Evolutionary conservation across 2,329 filamentous ascomycete genomes (phyloP).

Genomic region (Periglandula ipomoeae): DNA sequence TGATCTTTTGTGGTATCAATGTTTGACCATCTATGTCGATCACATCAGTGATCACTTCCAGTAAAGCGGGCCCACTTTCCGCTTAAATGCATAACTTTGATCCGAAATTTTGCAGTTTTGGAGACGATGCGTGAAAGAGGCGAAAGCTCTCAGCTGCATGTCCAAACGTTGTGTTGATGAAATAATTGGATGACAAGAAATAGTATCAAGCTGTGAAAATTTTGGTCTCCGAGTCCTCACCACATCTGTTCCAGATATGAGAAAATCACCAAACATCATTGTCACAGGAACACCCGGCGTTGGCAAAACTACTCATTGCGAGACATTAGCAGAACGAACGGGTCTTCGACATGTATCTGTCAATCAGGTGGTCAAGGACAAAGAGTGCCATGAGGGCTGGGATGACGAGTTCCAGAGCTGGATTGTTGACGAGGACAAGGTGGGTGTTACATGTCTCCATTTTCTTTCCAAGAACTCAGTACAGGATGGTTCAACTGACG

Average conservation of each 20-base stretch:
- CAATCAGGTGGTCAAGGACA: constrained; percentile 86
- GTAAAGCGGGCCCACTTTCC: neutral
- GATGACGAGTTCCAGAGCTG: constrained; percentile 79
- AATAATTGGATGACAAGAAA: neutral
- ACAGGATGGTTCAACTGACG: constrained; percentile 9
- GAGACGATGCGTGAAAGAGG: no score
- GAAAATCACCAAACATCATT: constrained; percentile 73
- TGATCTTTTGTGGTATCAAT: no score
- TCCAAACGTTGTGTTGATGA: neutral
- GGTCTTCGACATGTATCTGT: constrained; percentile 77
- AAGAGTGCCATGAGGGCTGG: constrained; percentile 77
- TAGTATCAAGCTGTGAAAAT: neutral
- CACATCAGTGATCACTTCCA: neutral
- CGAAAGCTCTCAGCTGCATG: no score
- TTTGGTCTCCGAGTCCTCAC: neutral
- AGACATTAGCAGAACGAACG: constrained; percentile 65
- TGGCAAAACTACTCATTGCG: constrained; percentile 89
- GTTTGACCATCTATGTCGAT: no score
- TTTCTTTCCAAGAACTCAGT: no score
- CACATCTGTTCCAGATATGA: constrained; percentile 18
- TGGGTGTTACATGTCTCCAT: constrained; percentile 26
- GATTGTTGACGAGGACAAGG: constrained; percentile 96
- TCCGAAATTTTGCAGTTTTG: neutral
- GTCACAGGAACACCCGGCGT: constrained; percentile 93
- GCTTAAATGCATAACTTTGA: neutral